Evolutionary conservation across 2,329 filamentous ascomycete genomes (phyloP), one percentile per base, ranked within the genome.

Genomic region (Stagonosporopsis vannaccii): DNA sequence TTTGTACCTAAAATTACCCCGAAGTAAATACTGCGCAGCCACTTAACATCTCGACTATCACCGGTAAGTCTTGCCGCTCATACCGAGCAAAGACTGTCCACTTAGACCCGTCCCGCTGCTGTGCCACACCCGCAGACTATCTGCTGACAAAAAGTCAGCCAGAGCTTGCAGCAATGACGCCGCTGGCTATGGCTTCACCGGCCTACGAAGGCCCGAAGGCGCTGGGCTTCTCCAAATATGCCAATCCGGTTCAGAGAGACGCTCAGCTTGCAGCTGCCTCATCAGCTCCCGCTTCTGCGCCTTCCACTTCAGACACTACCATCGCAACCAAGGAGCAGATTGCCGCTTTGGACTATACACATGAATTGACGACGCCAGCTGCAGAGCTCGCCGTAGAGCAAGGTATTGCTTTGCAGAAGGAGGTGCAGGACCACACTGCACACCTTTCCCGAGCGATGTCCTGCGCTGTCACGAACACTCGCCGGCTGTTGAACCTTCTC

Each of bases 311-410:
- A 25, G 50, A 64, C 11, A 64, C 44, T 25, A 47, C 58, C n/a
- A 62, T 70, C 36, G 66, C 66, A 4, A 69, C 65, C 6, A 68
- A 61, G 32, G 58, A 70, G 49, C 71, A 73, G 53, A 61, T 67
- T n/a, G 59, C 60, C 11, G 58, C 64, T n/a, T 36, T 41, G 6
- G 35, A 49, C 11, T 17, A 30, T 13, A n/a, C 30, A n/a, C 1
- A 15, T 20, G 36, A 52, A 2, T 37, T 35, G 26, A 48, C 42
- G 3, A 36, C 47, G 12, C 47, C 36, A 1, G 61, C 58, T 44
- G 57, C 61, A 1, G 54, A 70, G 52, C 65, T 74, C 11, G 69
- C 69, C 13, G 53, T 69, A 13, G 59, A 61, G 2, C 67, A 68
- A 46, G 57, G 57, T 7, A 48, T 51, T 8, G 51, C 48, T 1